Evolutionary conservation across 2,329 filamentous ascomycete genomes (phyloP).

Genomic region (Pyrenochaeta sp.): DNA sequence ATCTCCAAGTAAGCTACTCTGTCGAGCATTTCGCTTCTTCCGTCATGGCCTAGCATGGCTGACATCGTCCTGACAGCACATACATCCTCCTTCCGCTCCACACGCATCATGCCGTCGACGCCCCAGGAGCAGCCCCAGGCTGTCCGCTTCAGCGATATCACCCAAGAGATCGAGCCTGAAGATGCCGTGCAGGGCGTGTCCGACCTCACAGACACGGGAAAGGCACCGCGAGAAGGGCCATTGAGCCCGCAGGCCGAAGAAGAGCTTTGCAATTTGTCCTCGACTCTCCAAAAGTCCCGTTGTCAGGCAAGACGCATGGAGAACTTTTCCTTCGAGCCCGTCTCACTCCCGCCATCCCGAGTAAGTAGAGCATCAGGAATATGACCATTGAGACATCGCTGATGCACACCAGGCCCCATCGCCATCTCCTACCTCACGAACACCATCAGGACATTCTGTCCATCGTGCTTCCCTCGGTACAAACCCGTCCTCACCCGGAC

Average conservation of each 20-base stretch:
- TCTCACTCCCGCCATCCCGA: constrained; percentile 84
- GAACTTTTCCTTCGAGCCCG: constrained; percentile 88
- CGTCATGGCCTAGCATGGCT: constrained; percentile 28
- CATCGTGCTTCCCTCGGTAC: constrained; percentile 66
- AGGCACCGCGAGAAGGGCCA: constrained; percentile 31
- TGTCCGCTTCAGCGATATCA: constrained; percentile 52
- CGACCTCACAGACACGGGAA: constrained; percentile 34
- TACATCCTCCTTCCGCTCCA: constrained; percentile 9
- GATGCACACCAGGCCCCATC: constrained; percentile 57
- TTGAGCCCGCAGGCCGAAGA: constrained; percentile 61
- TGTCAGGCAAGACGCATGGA: constrained; percentile 85
- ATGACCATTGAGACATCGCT: constrained; percentile 23
- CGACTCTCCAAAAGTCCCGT: constrained; percentile 74
- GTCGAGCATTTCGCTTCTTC: constrained; percentile 27
- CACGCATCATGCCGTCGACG: constrained; percentile 37
- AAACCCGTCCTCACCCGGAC: constrained; percentile 70
- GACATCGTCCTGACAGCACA: constrained; percentile 17
- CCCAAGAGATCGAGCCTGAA: constrained; percentile 50
- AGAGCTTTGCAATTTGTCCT: constrained; percentile 75
- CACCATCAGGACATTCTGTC: constrained; percentile 60
- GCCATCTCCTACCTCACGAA: constrained; percentile 54
- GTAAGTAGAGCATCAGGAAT: constrained; percentile 62
- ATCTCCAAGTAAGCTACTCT: constrained; percentile 24
- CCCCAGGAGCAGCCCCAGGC: constrained; percentile 39
- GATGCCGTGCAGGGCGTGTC: constrained; percentile 43